phyloP scores from a whole-genome alignment of 306 rosid species.

The Quercus aquifolioides region DNA sequence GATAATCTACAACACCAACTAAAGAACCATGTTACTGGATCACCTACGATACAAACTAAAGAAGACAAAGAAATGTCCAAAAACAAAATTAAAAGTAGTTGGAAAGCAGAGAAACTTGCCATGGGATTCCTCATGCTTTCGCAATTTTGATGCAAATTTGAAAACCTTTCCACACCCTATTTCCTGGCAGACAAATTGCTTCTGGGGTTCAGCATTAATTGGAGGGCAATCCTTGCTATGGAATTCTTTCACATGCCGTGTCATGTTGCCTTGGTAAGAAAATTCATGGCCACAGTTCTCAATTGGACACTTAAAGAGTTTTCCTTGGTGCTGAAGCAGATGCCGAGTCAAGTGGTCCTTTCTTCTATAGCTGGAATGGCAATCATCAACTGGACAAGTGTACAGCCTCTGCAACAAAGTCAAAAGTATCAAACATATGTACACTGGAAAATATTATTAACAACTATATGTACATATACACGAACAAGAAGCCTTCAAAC shows the following conservation, averaged over 20 bases:
- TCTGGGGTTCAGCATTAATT: conserved; percentile 10
- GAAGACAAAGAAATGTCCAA: not conserved
- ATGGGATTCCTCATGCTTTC: conserved; percentile 71
- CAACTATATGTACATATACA: not conserved
- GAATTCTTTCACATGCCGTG: conserved; percentile 54
- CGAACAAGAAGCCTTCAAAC: conserved; percentile 44
- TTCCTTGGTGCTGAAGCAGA: conserved; percentile 64
- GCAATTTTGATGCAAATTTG: conserved; percentile 50
- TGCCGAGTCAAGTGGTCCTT: conserved; percentile 92
- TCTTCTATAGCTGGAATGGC: conserved; percentile 75
- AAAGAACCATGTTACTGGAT: not conserved
- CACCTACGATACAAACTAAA: not conserved
- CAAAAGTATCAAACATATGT: not conserved
- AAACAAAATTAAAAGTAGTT: not conserved
- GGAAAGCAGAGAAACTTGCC: conserved; percentile 33
- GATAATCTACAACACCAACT: not conserved
- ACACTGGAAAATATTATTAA: not conserved
- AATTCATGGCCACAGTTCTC: conserved; percentile 57
- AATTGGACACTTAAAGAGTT: conserved; percentile 58
- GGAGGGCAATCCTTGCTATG: conserved; percentile 40
- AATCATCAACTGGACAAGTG: conserved; percentile 55
- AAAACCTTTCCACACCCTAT: conserved; percentile 74
- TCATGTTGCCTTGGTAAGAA: conserved; percentile 45
- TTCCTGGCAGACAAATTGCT: conserved; percentile 60
- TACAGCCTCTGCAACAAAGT: conserved; percentile 62